Evolutionary conservation across 345 rosid species (phyloP).

Genomic region (Salix suchowensis): DNA sequence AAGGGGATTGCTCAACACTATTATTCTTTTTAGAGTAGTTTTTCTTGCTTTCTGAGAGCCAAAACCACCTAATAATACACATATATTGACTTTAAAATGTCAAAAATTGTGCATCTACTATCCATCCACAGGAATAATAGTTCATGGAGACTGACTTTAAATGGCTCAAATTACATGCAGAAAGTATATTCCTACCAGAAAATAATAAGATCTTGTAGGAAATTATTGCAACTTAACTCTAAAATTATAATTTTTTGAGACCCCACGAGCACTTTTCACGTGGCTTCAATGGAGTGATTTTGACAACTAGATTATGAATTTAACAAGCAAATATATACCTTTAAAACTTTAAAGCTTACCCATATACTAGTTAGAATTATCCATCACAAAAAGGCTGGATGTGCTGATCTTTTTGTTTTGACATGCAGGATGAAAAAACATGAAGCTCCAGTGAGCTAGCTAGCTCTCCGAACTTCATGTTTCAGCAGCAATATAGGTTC

Average conservation of each 20-base stretch:
- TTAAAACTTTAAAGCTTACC: background rate
- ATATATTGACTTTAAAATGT: background rate
- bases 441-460: slow-evolving; percentile 29
- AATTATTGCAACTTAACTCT: background rate
- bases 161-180: background rate
- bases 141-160: slow-evolving; percentile 1
- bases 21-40: background rate
- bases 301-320: background rate
- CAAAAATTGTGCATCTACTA: background rate
- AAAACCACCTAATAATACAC: no score
- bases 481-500: slow-evolving; percentile 23
- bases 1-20: background rate
- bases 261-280: slow-evolving; percentile 35
- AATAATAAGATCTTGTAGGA: background rate
- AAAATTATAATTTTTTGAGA: background rate
- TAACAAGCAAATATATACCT: background rate
- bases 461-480: background rate
- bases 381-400: background rate
- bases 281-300: slow-evolving; percentile 23
- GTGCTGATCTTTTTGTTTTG: background rate
- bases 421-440: slow-evolving; percentile 48
- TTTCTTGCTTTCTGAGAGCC: background rate
- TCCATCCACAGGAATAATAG: background rate
- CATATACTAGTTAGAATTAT: background rate
- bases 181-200: background rate